phyloP scores from a whole-genome alignment of 1,284 basidiomycete genomes.

The Coriolopsis trogii region DNA sequence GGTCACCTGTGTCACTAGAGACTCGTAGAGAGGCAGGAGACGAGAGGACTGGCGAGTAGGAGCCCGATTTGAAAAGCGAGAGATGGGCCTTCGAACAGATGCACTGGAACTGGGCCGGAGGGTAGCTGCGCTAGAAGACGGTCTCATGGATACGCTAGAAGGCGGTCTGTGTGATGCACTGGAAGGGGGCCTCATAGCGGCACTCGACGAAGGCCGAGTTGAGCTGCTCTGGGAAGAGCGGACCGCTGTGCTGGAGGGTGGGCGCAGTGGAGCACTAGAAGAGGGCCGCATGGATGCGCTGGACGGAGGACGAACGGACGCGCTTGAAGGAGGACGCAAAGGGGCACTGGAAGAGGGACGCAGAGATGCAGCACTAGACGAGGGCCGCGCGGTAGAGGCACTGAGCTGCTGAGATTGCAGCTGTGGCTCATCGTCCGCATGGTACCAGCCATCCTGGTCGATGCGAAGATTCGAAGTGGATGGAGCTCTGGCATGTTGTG shows the following conservation, averaged over 20 bases:
- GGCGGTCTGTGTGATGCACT: slow-evolving; percentile 8
- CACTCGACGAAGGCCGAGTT: slow-evolving; percentile 38
- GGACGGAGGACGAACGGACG: slow-evolving; percentile 38
- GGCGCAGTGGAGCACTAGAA: slow-evolving; percentile 32
- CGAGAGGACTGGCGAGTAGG: slow-evolving; percentile 49
- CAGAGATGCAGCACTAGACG: slow-evolving; percentile 18
- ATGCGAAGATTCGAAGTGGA: slow-evolving; percentile 1
- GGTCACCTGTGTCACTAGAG: slow-evolving; percentile 57
- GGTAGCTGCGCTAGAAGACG: slow-evolving; percentile 37
- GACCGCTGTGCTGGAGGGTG: slow-evolving; percentile 28
- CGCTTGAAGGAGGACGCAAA: slow-evolving; percentile 23
- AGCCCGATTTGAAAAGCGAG: slow-evolving; percentile 57
- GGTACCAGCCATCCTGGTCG: slow-evolving; percentile 23
- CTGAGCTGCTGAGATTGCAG: slow-evolving; percentile 15
- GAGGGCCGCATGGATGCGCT: slow-evolving; percentile 38
- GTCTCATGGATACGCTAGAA: slow-evolving; percentile 36
- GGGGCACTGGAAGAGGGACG: slow-evolving; percentile 15
- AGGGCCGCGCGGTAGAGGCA: slow-evolving; percentile 12
- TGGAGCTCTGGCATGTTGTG: slow-evolving; percentile 2
- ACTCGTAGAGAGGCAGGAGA: slow-evolving; percentile 55
- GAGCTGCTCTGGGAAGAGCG: slow-evolving; percentile 28
- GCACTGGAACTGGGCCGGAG: slow-evolving; percentile 27
- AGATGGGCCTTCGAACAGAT: slow-evolving; percentile 46
- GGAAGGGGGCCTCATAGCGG: slow-evolving; percentile 28
- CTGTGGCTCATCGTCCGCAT: neutral